phyloP scores from a whole-genome alignment of 192 early-diverging fungal genomes.

The Backusella circina region DNA sequence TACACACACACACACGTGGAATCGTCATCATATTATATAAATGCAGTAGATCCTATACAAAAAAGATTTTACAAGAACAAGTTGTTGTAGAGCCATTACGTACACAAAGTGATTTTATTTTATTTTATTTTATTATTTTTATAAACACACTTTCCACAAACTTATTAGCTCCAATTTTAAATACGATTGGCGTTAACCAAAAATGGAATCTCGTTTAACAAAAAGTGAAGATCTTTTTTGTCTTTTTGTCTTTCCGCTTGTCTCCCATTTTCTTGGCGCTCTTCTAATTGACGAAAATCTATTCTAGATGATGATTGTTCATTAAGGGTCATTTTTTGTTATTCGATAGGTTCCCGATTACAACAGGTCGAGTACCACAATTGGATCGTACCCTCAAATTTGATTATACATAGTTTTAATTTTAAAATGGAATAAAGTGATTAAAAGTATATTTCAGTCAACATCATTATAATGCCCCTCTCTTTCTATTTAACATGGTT shows the following conservation, averaged over 20 bases:
- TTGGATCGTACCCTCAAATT: neutral
- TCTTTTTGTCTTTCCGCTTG: neutral
- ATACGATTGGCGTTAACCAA: neutral
- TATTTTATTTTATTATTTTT: too few relatives aligned
- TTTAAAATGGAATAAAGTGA: neutral
- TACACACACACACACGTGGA: neutral
- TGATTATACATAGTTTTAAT: too few relatives aligned
- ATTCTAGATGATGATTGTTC: neutral
- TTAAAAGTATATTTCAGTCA: neutral
- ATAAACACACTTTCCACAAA: neutral
- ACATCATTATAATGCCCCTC: neutral
- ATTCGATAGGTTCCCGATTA: neutral
- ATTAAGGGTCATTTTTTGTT: neutral
- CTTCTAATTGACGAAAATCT: neutral
- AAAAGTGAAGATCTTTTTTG: neutral
- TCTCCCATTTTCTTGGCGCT: neutral
- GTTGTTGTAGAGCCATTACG: neutral
- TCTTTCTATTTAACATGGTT: slow-evolving; percentile 24
- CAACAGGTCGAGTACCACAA: neutral
- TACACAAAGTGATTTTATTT: neutral
- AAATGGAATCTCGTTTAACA: neutral
- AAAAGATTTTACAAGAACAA: neutral
- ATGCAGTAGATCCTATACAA: neutral
- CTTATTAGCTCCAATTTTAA: neutral
- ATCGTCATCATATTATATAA: neutral